Percentiles rank a stretch among this genome's conserved stretches.
Conservation (phyloP, 192 early-diverging fungal species). For the Coemansia reversa region DNA sequence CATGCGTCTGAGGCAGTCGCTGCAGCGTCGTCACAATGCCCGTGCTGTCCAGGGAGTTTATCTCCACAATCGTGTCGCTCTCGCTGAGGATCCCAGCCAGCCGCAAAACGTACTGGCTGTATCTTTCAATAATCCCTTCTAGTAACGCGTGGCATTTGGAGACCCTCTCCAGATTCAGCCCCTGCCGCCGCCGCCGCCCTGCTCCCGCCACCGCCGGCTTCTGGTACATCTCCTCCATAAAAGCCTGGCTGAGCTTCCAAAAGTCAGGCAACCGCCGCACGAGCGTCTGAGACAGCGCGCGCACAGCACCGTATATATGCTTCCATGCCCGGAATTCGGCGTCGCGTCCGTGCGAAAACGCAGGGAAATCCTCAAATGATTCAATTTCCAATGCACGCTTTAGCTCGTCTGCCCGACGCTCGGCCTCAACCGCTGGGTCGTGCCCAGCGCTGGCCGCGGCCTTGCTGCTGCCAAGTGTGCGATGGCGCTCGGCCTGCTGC, state of each 20-base stretch:
- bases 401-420: constrained; percentile 47
- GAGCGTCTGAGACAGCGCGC: constrained; percentile 75
- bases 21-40: constrained; percentile 32
- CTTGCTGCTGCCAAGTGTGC: constrained; percentile 8
- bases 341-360: constrained; percentile 44
- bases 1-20: constrained; percentile 57
- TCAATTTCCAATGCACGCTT: constrained; percentile 37
- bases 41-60: constrained; percentile 20
- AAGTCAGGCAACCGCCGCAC: constrained; percentile 81
- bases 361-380: constrained; percentile 41
- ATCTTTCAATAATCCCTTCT: constrained; percentile 48
- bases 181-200: constrained; percentile 44
- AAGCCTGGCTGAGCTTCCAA: constrained; percentile 87
- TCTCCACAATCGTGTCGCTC: constrained; percentile 17
- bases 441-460: constrained; percentile 1
- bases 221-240: constrained; percentile 80
- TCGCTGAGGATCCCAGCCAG: constrained; percentile 47
- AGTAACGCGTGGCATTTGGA: constrained; percentile 51
- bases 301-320: constrained; percentile 65
- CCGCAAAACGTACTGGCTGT: constrained; percentile 49
- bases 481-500: constrained; percentile 24
- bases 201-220: constrained; percentile 29
- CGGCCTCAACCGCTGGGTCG: constrained; percentile 20
- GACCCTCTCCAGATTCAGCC: constrained; percentile 50
- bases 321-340: constrained; percentile 66